Conservation (phyloP, 306 rosid genomes). For the Canavalia ensiformis region DNA sequence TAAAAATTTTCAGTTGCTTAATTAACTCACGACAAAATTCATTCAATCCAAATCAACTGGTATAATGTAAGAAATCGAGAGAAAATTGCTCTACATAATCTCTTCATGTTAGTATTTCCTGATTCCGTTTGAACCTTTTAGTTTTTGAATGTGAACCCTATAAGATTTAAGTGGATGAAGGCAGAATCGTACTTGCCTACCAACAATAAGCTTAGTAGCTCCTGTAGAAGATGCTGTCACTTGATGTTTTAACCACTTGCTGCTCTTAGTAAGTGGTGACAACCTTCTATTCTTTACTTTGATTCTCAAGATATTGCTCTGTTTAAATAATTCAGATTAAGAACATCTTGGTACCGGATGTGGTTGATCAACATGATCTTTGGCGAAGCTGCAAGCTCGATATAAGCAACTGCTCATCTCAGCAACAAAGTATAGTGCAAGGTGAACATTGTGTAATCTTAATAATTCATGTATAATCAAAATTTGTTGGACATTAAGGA, state of each 20-base stretch:
- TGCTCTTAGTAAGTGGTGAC: neutral
- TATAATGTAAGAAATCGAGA: no score
- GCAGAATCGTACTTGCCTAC: neutral
- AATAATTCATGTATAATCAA: neutral
- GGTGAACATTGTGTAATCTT: constrained; percentile 53
- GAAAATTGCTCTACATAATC: no score
- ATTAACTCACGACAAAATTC: no score
- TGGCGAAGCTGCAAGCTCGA: constrained; percentile 79
- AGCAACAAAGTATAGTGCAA: constrained; percentile 70
- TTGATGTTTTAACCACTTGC: constrained; percentile 11
- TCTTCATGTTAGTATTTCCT: no score
- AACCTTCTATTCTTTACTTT: constrained; percentile 6
- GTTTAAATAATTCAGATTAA: constrained; percentile 58
- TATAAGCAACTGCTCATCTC: constrained; percentile 66
- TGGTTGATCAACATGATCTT: constrained; percentile 73
- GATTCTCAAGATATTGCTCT: constrained; percentile 40
- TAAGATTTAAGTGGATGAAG: neutral
- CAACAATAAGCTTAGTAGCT: neutral
- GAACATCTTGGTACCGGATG: constrained; percentile 76
- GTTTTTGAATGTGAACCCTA: neutral
- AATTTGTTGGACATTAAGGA: neutral
- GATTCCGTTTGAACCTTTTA: neutral
- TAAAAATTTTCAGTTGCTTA: no score
- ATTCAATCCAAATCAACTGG: no score
- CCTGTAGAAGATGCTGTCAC: neutral